phyloP scores from a whole-genome alignment of 768 basidiomycete species.

The Hericium rajendrae region DNA sequence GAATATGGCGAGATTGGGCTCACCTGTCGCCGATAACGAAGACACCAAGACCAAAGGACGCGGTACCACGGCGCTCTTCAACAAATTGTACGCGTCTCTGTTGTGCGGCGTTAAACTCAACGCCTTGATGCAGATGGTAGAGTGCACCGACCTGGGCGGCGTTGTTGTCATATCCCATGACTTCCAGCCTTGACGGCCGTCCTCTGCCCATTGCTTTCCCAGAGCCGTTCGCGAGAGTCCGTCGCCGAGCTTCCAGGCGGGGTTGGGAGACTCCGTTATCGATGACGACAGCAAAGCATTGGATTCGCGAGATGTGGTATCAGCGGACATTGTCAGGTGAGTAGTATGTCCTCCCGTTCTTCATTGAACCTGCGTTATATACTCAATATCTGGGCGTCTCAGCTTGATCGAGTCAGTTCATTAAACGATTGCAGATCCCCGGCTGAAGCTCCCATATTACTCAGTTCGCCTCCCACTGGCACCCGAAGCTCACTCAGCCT shows the following conservation, averaged over 20 bases:
- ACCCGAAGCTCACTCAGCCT: too few species aligned
- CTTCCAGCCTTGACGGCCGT: constrained; percentile 28
- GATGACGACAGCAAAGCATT: too few species aligned
- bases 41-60: constrained; percentile 65
- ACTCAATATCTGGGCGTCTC: too few species aligned
- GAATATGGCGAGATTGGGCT: constrained; percentile 57
- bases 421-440: too few species aligned
- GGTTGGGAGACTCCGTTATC: constrained; percentile 27
- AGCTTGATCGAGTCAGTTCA: too few species aligned
- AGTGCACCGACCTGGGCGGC: constrained; percentile 9
- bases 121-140: constrained; percentile 2
- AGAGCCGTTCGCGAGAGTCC: constrained; percentile 20
- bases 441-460: too few species aligned
- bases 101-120: constrained; percentile 8
- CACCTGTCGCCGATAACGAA: constrained; percentile 38
- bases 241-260: constrained; percentile 34
- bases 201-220: constrained; percentile 22
- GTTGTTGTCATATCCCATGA: constrained; percentile 28
- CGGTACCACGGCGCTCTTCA: constrained; percentile 52
- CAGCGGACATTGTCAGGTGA: too few species aligned
- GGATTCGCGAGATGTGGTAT: too few species aligned
- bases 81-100: constrained; percentile 35
- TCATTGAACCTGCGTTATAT: too few species aligned
- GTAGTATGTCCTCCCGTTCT: too few species aligned
- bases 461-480: too few species aligned